Conservation (phyloP, 2,329 filamentous ascomycete species). For the Paecilomyces fulvus region DNA sequence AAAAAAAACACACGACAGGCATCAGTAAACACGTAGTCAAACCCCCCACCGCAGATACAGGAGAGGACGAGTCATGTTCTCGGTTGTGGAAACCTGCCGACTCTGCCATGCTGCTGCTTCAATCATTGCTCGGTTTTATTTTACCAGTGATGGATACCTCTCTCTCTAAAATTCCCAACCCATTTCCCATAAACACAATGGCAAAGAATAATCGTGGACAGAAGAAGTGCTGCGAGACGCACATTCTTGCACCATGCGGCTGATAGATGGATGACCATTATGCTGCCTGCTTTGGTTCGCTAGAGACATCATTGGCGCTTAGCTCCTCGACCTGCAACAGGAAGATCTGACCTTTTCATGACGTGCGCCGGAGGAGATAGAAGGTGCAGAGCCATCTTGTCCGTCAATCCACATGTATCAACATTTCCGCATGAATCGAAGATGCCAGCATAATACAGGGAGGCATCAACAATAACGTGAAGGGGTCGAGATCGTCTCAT, state of each 20-base stretch:
- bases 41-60: background rate
- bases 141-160: constrained; percentile 28
- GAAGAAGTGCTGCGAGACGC: background rate
- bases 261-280: background rate
- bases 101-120: background rate
- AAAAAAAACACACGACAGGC: background rate
- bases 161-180: constrained; percentile 22
- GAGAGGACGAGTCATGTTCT: background rate
- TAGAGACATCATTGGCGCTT: background rate
- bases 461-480: background rate
- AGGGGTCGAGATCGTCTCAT: constrained; percentile 1
- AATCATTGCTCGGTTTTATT: constrained; percentile 10
- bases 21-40: background rate
- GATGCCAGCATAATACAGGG: background rate
- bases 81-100: background rate
- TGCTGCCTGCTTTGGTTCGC: background rate
- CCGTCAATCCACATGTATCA: background rate
- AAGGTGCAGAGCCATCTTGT: background rate
- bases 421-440: background rate
- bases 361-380: background rate
- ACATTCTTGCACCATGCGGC: background rate
- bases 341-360: background rate
- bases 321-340: background rate
- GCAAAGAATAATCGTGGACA: constrained; percentile 4
- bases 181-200: constrained; percentile 14